phyloP scores from a whole-genome alignment of 768 basidiomycete species.

The Mycena rebaudengoi region DNA sequence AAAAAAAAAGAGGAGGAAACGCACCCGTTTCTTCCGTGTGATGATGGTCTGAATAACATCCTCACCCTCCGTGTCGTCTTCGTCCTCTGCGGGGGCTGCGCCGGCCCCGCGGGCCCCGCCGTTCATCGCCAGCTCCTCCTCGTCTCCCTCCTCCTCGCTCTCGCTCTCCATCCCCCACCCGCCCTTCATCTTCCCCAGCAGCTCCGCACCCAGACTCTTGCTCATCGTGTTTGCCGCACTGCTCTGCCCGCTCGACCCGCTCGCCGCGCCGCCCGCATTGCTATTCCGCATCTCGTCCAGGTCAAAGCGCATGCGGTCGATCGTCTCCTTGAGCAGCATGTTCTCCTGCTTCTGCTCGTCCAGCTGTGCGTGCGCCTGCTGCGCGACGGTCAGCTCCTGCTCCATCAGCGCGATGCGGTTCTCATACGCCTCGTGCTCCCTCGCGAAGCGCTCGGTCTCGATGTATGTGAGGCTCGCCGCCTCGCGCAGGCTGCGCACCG shows the following conservation, averaged over 20 bases:
- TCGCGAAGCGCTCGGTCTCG: constrained; percentile 71
- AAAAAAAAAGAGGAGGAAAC: constrained; percentile 21
- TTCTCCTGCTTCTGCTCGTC: constrained; percentile 97
- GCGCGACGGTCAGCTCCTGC: constrained; percentile 71
- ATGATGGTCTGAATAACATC: constrained; percentile 91
- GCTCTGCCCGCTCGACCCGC: constrained; percentile 50
- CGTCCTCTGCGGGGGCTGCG: constrained; percentile 50
- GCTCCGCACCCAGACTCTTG: constrained; percentile 79
- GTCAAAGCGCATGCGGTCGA: constrained; percentile 93
- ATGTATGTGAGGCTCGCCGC: constrained; percentile 64
- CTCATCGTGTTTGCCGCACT: constrained; percentile 69
- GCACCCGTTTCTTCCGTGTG: constrained; percentile 80
- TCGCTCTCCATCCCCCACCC: constrained; percentile 49
- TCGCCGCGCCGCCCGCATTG: constrained; percentile 44
- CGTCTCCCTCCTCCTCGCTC: constrained; percentile 45
- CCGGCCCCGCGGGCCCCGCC: constrained; percentile 43
- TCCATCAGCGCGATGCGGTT: constrained; percentile 76
- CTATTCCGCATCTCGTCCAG: constrained; percentile 87
- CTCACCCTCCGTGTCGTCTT: constrained; percentile 68
- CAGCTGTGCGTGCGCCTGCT: constrained; percentile 75
- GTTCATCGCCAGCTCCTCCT: constrained; percentile 43
- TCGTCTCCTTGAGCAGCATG: constrained; percentile 91
- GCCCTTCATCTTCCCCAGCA: constrained; percentile 67
- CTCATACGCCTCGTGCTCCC: constrained; percentile 78
- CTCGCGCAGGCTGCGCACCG: constrained; percentile 72